Conservation (phyloP, 139 green algal genomes). For the Chlorella sp. region DNA sequence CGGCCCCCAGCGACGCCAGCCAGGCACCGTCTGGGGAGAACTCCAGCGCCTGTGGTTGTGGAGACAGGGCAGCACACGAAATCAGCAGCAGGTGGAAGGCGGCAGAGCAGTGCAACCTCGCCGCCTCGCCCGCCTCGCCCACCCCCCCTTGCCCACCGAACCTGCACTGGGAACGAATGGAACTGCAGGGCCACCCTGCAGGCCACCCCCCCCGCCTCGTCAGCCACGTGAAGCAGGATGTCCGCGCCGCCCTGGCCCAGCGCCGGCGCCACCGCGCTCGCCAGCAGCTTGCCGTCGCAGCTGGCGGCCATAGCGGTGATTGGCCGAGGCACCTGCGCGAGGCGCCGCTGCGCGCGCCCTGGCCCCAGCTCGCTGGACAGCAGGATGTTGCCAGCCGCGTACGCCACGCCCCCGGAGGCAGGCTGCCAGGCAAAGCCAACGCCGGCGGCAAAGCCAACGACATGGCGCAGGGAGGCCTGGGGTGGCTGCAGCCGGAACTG, state of each 20-base stretch:
- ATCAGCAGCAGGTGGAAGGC: not conserved
- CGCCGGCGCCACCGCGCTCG: not conserved
- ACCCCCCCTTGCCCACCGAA: not conserved
- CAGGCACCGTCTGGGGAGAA: constrained; percentile 50
- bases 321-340: constrained; percentile 5
- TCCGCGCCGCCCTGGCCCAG: not conserved
- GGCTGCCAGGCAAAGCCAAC: not conserved
- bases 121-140: not conserved
- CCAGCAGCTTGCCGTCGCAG: not conserved
- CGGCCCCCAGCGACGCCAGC: constrained; percentile 38
- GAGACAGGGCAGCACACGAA: not conserved
- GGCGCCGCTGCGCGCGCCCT: not conserved
- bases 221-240: not conserved
- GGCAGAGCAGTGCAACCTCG: not conserved
- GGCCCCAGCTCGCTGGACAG: not conserved
- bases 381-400: constrained; percentile 23
- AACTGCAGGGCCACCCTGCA: not conserved
- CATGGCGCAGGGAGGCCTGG: not conserved
- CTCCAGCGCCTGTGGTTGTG: constrained; percentile 12
- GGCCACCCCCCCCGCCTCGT: too few species aligned
- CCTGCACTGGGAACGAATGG: constrained; percentile 15
- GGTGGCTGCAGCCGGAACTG: constrained; percentile 19
- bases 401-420: not conserved
- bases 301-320: not conserved
- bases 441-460: not conserved